Evolutionary conservation across 2,329 filamentous ascomycete genomes (phyloP).

Genomic region (Incumbomyces delicatus): DNA sequence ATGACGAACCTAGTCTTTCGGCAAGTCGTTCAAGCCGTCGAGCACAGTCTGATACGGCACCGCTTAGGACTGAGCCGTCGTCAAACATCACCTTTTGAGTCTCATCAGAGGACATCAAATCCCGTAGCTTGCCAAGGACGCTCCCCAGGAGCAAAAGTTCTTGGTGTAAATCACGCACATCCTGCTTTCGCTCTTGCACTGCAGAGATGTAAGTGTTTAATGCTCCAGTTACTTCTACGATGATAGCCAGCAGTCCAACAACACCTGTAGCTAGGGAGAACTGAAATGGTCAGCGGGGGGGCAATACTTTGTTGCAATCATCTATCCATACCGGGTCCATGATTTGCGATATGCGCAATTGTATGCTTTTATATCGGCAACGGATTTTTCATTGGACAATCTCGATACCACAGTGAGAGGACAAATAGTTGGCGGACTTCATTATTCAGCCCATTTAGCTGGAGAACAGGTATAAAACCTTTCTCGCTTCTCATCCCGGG

Average conservation of each 20-base stretch:
- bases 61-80: conserved; percentile 14
- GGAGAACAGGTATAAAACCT: no score
- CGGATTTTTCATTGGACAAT: no score
- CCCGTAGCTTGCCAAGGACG: conserved; percentile 15
- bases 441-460: no score
- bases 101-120: conserved; percentile 14
- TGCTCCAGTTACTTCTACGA: conserved; percentile 12
- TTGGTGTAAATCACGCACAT: conserved; percentile 16
- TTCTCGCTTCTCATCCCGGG: no score
- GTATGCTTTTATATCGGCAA: not conserved
- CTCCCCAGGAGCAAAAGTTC: conserved; percentile 16
- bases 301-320: not conserved
- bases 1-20: conserved; percentile 13
- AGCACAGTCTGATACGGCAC: conserved; percentile 15
- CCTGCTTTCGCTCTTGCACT: conserved; percentile 17
- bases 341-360: not conserved
- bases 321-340: not conserved
- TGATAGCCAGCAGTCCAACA: conserved; percentile 17
- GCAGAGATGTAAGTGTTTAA: conserved; percentile 15
- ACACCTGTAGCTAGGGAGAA: conserved; percentile 17
- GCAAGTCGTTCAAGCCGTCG: conserved; percentile 18
- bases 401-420: no score
- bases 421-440: no score
- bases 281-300: not conserved
- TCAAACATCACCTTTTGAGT: conserved; percentile 12